Evolutionary conservation across 768 basidiomycete species (phyloP).

Genomic region (Phylloporus sp.): DNA sequence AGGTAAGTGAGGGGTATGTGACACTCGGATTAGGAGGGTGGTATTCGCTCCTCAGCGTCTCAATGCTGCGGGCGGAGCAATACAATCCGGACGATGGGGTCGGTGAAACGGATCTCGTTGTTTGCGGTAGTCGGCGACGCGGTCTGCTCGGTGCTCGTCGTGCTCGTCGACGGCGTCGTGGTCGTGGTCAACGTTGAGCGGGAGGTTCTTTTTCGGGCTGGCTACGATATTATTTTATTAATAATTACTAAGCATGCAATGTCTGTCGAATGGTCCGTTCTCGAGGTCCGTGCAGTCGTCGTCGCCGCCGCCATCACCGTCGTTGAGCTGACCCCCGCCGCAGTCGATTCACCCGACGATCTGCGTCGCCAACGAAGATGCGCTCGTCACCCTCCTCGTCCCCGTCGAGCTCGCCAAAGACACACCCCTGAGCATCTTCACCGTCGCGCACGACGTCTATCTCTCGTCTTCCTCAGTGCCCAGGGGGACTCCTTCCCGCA

Average conservation of each 20-base stretch:
- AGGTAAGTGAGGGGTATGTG: slow-evolving; percentile 16
- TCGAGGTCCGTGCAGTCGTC: slow-evolving; percentile 18
- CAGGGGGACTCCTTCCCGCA: background rate
- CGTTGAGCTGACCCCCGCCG: slow-evolving; percentile 3
- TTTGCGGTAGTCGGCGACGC: slow-evolving; percentile 13
- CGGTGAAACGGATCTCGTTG: slow-evolving; percentile 4
- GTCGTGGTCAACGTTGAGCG: slow-evolving; percentile 20
- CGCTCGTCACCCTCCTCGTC: slow-evolving; percentile 42
- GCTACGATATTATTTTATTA: background rate
- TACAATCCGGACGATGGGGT: background rate
- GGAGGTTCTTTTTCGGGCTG: slow-evolving; percentile 20
- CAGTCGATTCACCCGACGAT: slow-evolving; percentile 78
- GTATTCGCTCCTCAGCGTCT: slow-evolving; percentile 23
- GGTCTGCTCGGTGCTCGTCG: slow-evolving; percentile 15
- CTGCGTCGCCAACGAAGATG: slow-evolving; percentile 45
- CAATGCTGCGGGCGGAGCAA: slow-evolving; percentile 3
- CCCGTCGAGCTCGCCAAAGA: slow-evolving; percentile 56
- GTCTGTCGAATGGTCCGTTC: slow-evolving; percentile 21
- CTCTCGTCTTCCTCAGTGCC: background rate
- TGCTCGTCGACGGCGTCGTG: slow-evolving; percentile 16
- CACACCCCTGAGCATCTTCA: slow-evolving; percentile 36
- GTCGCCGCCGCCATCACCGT: background rate
- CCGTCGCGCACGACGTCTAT: slow-evolving; percentile 8
- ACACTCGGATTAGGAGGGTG: slow-evolving; percentile 24
- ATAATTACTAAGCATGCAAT: slow-evolving; percentile 6